A percentile compares a stretch with the other conserved stretches of the same genome.
Evolutionary conservation across 2,329 filamentous ascomycete species (phyloP).

Genomic region (Mycogone perniciosa): DNA sequence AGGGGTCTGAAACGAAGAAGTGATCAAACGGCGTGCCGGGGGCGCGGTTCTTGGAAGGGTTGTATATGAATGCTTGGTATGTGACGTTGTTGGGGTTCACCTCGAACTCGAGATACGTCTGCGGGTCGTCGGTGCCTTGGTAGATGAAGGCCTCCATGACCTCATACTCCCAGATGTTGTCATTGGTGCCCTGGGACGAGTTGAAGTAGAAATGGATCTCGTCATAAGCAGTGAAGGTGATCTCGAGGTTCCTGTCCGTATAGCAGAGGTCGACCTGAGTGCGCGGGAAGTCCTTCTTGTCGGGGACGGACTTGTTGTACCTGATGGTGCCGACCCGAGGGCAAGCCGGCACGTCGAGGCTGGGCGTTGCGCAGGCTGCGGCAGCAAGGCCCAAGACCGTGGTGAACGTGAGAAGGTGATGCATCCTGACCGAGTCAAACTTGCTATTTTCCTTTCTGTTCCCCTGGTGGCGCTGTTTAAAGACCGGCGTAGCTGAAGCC

Average conservation of each 20-base stretch:
- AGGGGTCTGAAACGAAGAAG: slow-evolving; percentile 34
- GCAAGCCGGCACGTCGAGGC: slow-evolving; percentile 34
- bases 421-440: not conserved
- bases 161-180: slow-evolving; percentile 42
- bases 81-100: slow-evolving; percentile 45
- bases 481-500: not conserved
- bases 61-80: slow-evolving; percentile 46
- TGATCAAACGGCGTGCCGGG: slow-evolving; percentile 37
- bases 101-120: slow-evolving; percentile 46
- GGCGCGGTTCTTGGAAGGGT: slow-evolving; percentile 40
- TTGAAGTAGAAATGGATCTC: slow-evolving; percentile 44
- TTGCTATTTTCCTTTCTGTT: not conserved
- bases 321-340: slow-evolving; percentile 29
- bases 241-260: slow-evolving; percentile 31
- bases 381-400: slow-evolving; percentile 7
- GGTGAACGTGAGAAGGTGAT: slow-evolving; percentile 2
- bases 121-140: slow-evolving; percentile 38
- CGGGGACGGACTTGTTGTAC: slow-evolving; percentile 38
- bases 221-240: slow-evolving; percentile 39
- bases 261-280: slow-evolving; percentile 44
- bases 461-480: not conserved
- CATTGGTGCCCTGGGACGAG: slow-evolving; percentile 36
- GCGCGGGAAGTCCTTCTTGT: slow-evolving; percentile 32
- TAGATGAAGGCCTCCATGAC: slow-evolving; percentile 47
- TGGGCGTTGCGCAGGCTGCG: slow-evolving; percentile 14